Conservation (phyloP, 495 filamentous ascomycete species). For the Ascodesmis nigricans region DNA sequence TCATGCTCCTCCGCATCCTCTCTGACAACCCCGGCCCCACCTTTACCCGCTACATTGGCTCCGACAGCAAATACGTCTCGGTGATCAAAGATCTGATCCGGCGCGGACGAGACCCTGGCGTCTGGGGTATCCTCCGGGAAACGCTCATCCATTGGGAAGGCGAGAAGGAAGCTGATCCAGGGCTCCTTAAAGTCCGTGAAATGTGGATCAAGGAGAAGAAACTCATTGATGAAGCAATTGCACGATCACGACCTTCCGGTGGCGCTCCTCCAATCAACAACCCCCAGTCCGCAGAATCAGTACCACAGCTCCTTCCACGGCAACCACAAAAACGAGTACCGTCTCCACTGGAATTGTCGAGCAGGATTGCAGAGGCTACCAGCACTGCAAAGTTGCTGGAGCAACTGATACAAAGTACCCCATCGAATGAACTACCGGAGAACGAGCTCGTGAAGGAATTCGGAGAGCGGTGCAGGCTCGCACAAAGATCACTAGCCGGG, state of each 20-base stretch:
- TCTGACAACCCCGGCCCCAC: slow-evolving; percentile 73
- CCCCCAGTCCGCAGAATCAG: slow-evolving; percentile 23
- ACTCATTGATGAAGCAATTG: too few species aligned
- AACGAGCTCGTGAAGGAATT: slow-evolving; percentile 90
- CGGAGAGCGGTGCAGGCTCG: slow-evolving; percentile 59
- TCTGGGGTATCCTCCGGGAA: slow-evolving; percentile 68
- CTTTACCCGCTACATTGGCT: slow-evolving; percentile 71
- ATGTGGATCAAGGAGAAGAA: slow-evolving; percentile 86
- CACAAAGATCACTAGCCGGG: slow-evolving; percentile 51
- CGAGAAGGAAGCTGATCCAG: slow-evolving; percentile 48
- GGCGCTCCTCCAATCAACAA: slow-evolving; percentile 7
- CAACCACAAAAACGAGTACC: too few species aligned
- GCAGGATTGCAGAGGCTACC: slow-evolving; percentile 67
- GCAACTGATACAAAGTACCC: slow-evolving; percentile 70
- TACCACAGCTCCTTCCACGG: slow-evolving; percentile 32
- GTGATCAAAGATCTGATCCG: slow-evolving; percentile 56
- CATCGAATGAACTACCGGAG: slow-evolving; percentile 44
- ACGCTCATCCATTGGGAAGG: slow-evolving; percentile 47
- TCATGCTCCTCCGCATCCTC: slow-evolving; percentile 89
- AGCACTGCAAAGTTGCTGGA: slow-evolving; percentile 76
- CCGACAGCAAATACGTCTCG: slow-evolving; percentile 43
- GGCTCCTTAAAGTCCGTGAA: slow-evolving; percentile 38
- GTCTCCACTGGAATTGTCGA: slow-evolving; percentile 53
- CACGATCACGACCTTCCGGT: too few species aligned
- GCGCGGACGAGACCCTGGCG: slow-evolving; percentile 45